phyloP scores from a whole-genome alignment of 2,329 filamentous ascomycete species.

The Penicillium fuscoglaucum region DNA sequence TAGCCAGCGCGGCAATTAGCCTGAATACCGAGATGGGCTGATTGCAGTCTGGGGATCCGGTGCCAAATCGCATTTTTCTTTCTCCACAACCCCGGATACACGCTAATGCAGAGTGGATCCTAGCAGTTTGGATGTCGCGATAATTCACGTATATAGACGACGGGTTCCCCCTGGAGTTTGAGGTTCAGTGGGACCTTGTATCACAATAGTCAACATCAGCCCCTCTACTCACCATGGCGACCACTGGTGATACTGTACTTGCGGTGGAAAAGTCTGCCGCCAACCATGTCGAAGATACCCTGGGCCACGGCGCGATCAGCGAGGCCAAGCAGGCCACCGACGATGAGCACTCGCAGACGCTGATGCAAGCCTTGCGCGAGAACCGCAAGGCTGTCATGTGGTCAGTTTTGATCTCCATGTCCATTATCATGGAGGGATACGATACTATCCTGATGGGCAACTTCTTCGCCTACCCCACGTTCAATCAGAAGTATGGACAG shows the following conservation, averaged over 20 bases:
- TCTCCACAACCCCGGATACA: constrained; percentile 14
- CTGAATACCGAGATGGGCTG: constrained; percentile 13
- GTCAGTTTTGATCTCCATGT: constrained; percentile 46
- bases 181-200: background rate
- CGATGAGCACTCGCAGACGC: constrained; percentile 22
- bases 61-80: background rate
- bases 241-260: constrained; percentile 14
- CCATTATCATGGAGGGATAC: constrained; percentile 56
- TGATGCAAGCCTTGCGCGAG: constrained; percentile 19
- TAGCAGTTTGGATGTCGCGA: background rate
- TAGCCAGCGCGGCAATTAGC: constrained; percentile 7
- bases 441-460: constrained; percentile 54
- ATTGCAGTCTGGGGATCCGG: background rate
- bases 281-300: constrained; percentile 29
- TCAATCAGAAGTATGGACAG: constrained; percentile 44
- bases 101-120: constrained; percentile 8
- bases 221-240: constrained; percentile 9
- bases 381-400: constrained; percentile 35
- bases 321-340: constrained; percentile 25
- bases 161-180: background rate
- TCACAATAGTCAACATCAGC: background rate
- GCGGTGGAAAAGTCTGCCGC: constrained; percentile 29
- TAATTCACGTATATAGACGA: constrained; percentile 11
- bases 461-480: constrained; percentile 49
- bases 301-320: constrained; percentile 25